Evolutionary conservation across 1,284 basidiomycete genomes (phyloP).

Genomic region (Phlebopus sp.): DNA sequence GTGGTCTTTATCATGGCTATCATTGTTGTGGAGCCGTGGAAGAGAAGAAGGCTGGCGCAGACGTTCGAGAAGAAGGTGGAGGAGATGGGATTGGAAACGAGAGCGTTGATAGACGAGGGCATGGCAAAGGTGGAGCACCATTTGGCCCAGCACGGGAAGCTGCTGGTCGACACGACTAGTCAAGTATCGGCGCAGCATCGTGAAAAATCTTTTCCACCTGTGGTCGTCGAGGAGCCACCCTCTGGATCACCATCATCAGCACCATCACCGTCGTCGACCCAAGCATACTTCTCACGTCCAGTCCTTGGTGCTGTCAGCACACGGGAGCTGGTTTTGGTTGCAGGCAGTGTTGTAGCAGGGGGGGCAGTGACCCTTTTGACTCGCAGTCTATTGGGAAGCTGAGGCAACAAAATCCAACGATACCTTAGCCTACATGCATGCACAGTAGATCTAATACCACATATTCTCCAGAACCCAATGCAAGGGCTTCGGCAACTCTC

Average conservation of each 20-base stretch:
- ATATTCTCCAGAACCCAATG: background rate
- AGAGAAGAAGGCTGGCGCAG: constrained; percentile 76
- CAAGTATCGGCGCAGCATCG: constrained; percentile 16
- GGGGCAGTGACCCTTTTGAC: constrained; percentile 23
- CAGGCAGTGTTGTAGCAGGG: constrained; percentile 28
- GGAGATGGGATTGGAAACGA: constrained; percentile 63
- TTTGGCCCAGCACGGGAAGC: constrained; percentile 49
- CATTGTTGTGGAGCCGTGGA: constrained; percentile 91
- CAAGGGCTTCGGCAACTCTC: constrained; percentile 7
- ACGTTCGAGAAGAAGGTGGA: constrained; percentile 85
- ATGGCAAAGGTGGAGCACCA: constrained; percentile 48
- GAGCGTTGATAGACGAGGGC: constrained; percentile 43
- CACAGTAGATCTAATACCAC: constrained; percentile 3
- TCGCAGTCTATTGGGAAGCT: constrained; percentile 20
- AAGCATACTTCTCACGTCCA: constrained; percentile 8
- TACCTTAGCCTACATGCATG: constrained; percentile 1
- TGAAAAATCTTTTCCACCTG: background rate
- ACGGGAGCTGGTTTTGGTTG: constrained; percentile 27
- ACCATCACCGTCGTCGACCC: constrained; percentile 13
- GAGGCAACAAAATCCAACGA: constrained; percentile 11
- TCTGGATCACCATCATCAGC: background rate
- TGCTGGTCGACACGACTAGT: constrained; percentile 33
- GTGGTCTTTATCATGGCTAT: constrained; percentile 87
- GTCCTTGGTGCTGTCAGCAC: constrained; percentile 8
- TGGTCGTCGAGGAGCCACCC: background rate